A percentile compares a stretch with the other conserved stretches of the same genome.
These are phyloP conservation scores for Oryza meyeriana DNA, from an alignment of 176 grass and related monocot genomes.

Conservation along the genomic window DNA sequence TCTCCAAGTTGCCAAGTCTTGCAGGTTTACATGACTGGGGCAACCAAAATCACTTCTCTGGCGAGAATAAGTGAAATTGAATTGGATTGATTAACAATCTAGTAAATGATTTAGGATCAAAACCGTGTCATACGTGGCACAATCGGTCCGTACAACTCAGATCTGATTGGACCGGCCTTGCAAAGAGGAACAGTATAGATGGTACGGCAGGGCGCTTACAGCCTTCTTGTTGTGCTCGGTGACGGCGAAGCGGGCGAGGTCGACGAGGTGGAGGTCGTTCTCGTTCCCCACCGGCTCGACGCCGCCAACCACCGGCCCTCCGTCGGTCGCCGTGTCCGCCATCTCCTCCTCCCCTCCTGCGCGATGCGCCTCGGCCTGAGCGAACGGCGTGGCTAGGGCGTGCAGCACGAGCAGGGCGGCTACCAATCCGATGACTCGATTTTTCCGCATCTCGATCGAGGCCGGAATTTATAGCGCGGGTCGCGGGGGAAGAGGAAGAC, in stretches of 20 bases:
- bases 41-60: background rate
- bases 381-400: background rate
- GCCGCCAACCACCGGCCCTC: constrained; percentile 30
- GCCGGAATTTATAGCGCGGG: constrained; percentile 34
- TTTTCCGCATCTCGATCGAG: constrained; percentile 24
- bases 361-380: background rate
- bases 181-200: background rate
- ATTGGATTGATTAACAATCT: background rate
- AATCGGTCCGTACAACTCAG: background rate
- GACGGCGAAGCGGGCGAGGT: constrained; percentile 77
- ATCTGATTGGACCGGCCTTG: background rate
- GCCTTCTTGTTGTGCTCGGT: constrained; percentile 83
- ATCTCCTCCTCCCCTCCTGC: constrained; percentile 4
- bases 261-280: constrained; percentile 55
- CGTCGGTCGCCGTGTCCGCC: constrained; percentile 22
- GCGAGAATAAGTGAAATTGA: background rate
- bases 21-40: background rate
- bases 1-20: background rate
- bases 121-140: background rate
- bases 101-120: background rate
- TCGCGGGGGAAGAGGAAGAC: background rate
- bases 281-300: constrained; percentile 32
- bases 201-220: constrained; percentile 24
- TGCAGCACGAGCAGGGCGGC: constrained; percentile 25
- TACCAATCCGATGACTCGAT: background rate